Evolutionary conservation across 208 protist species (phyloP).

Genomic region (Naegleria fowleri): DNA sequence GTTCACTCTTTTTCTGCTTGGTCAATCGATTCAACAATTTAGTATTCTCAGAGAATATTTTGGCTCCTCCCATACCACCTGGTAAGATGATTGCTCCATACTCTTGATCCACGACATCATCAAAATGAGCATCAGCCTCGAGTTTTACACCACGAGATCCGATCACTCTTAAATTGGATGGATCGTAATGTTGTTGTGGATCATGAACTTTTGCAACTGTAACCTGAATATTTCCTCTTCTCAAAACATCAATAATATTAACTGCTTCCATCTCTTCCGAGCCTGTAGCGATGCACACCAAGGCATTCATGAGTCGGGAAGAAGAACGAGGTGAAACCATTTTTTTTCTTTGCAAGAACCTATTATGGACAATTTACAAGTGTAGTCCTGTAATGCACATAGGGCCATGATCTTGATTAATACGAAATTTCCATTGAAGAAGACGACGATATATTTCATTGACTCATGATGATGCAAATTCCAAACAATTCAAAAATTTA

Average conservation of each 20-base stretch:
- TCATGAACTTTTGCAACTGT: conserved; percentile 35
- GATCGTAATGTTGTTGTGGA: no score
- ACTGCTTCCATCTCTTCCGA: conserved; percentile 46
- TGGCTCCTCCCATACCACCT: conserved; percentile 42
- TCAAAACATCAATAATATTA: conserved; percentile 42
- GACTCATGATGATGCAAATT: no score
- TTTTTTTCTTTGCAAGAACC: neutral
- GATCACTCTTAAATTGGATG: neutral
- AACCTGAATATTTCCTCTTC: conserved; percentile 40
- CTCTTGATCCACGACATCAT: neutral
- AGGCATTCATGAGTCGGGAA: conserved; percentile 12
- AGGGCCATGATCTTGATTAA: no score
- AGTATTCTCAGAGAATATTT: conserved; percentile 29
- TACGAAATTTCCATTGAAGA: no score
- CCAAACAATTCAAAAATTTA: no score
- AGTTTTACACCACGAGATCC: conserved; percentile 26
- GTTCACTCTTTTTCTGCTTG: conserved; percentile 4
- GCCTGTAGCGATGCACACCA: conserved; percentile 45
- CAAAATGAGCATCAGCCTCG: conserved; percentile 26
- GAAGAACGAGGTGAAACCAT: neutral
- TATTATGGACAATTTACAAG: no score
- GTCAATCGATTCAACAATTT: conserved; percentile 24
- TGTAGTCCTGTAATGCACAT: no score
- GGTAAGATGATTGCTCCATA: conserved; percentile 43
- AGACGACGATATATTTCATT: no score